Conservation (phyloP, 768 basidiomycete species). For the Epithele typhae region DNA sequence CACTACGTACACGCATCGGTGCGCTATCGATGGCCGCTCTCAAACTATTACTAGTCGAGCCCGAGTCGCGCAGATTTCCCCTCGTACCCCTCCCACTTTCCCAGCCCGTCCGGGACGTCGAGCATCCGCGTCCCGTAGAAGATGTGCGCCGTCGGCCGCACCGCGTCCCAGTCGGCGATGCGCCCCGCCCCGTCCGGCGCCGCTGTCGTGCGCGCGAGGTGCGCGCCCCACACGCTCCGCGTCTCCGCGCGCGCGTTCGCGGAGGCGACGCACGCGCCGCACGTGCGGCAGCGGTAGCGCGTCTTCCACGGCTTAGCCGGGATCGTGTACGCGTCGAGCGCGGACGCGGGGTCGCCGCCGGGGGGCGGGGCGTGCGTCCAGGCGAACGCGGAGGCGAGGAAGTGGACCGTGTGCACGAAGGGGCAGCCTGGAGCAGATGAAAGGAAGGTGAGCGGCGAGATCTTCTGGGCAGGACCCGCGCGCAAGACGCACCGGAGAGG, state of each 20-base stretch:
- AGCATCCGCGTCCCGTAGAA: conserved; percentile 63
- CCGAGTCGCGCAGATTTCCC: conserved; percentile 35
- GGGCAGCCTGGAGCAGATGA: conserved; percentile 40
- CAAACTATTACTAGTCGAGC: no score
- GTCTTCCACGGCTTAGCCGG: conserved; percentile 53
- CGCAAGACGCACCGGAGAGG: conserved; percentile 39
- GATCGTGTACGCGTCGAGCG: conserved; percentile 44
- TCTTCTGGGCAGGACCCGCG: not conserved
- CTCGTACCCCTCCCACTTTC: conserved; percentile 68
- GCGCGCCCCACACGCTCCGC: conserved; percentile 57
- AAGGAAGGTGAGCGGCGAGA: not conserved
- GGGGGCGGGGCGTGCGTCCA: conserved; percentile 47
- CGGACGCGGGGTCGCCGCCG: conserved; percentile 27
- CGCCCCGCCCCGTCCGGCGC: conserved; percentile 45
- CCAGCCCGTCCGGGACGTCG: conserved; percentile 49
- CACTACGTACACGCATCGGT: no score
- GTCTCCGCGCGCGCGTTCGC: conserved; percentile 44
- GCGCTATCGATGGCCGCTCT: no score
- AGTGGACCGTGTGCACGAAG: conserved; percentile 61
- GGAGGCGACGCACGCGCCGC: conserved; percentile 51
- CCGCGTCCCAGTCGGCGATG: conserved; percentile 46
- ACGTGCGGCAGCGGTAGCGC: conserved; percentile 58
- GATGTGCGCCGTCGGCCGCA: conserved; percentile 62
- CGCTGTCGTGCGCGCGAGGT: conserved; percentile 52
- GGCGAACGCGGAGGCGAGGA: conserved; percentile 42